Percentiles rank a stretch among this genome's conserved stretches.
These are phyloP conservation scores for Hanseniaspora taiwanica DNA, from an alignment of 805 yeast species.

Conservation along the genomic window DNA sequence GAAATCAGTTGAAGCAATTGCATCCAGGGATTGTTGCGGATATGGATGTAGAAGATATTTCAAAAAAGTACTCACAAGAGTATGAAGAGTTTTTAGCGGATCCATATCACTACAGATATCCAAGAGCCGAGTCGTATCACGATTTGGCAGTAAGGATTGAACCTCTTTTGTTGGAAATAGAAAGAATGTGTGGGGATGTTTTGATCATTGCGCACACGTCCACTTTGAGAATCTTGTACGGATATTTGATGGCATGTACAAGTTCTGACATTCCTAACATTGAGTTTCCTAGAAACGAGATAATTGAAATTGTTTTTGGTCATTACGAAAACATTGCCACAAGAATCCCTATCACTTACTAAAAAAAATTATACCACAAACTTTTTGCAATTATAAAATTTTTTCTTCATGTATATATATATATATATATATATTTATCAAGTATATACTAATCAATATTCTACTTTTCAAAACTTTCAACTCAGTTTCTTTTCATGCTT, in stretches of 20 bases:
- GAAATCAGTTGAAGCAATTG: constrained; percentile 74
- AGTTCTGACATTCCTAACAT: constrained; percentile 75
- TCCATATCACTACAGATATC: constrained; percentile 86
- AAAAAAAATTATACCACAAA: too few relatives aligned
- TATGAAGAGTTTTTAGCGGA: constrained; percentile 51
- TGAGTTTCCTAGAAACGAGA: constrained; percentile 65
- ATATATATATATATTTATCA: too few relatives aligned
- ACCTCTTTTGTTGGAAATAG: constrained; percentile 87
- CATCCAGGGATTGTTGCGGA: constrained; percentile 84
- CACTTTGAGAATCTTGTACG: constrained; percentile 77
- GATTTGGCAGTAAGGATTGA: constrained; percentile 91
- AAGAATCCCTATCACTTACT: constrained; percentile 33
- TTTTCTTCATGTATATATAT: neutral
- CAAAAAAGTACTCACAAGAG: constrained; percentile 52
- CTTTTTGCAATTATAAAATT: neutral
- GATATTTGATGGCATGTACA: constrained; percentile 86
- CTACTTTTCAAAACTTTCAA: too few relatives aligned
- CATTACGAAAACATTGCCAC: constrained; percentile 69
- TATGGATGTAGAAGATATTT: constrained; percentile 46
- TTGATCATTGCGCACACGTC: constrained; percentile 89
- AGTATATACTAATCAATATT: too few relatives aligned
- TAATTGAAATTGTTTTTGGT: constrained; percentile 76
- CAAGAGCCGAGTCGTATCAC: constrained; percentile 90
- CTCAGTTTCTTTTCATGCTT: neutral
- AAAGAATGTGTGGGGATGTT: constrained; percentile 76